Conservation (phyloP, 495 filamentous ascomycete species). For the Penicillium herquei region DNA sequence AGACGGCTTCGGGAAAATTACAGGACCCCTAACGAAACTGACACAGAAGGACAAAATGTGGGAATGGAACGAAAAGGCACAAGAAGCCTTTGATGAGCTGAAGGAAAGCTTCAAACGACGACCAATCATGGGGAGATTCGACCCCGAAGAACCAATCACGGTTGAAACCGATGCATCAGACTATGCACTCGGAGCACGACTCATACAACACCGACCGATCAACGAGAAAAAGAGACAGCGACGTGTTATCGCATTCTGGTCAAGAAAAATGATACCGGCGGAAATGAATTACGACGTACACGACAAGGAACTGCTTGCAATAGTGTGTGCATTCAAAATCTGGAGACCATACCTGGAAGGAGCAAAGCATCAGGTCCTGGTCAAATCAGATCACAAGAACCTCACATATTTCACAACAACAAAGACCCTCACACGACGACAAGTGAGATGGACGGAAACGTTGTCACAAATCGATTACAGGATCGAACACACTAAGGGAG, state of each 20-base stretch:
- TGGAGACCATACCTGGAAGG: conserved; percentile 25
- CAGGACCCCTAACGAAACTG: conserved; percentile 1
- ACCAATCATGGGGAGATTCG: conserved; percentile 5
- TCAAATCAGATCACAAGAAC: conserved; percentile 21
- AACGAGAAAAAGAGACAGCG: no score
- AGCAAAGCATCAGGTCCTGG: conserved; percentile 7
- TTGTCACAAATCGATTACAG: conserved; percentile 11
- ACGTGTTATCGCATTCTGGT: no score
- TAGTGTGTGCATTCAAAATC: conserved; percentile 25
- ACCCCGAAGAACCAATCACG: conserved; percentile 4
- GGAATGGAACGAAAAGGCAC: not conserved
- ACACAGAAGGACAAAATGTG: conserved; percentile 9
- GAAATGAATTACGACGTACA: conserved; percentile 35
- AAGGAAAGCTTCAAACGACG: conserved; percentile 3
- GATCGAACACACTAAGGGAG: conserved; percentile 17
- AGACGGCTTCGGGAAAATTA: conserved; percentile 4
- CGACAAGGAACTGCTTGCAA: conserved; percentile 28
- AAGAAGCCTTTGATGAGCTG: conserved; percentile 10
- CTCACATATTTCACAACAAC: conserved; percentile 18
- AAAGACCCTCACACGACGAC: conserved; percentile 14
- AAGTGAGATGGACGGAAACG: conserved; percentile 12
- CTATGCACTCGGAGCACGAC: not conserved
- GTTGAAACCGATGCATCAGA: conserved; percentile 19
- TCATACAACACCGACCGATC: no score
- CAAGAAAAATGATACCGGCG: conserved; percentile 18